phyloP scores from a whole-genome alignment of 768 basidiomycete genomes.

The Lactarius sanguifluus region DNA sequence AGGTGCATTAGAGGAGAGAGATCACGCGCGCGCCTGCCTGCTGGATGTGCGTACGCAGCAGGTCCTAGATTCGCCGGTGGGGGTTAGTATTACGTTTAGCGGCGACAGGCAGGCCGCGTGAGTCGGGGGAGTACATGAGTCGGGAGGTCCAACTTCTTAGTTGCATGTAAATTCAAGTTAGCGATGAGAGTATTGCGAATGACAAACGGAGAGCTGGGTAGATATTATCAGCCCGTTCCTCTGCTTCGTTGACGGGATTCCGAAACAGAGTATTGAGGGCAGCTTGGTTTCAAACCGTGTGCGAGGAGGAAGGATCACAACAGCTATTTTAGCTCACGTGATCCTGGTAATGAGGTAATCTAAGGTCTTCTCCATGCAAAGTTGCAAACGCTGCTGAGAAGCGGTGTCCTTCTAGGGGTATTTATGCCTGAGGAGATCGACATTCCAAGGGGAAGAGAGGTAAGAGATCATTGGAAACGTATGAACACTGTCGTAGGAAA shows the following conservation, averaged over 20 bases:
- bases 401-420: too few relatives aligned
- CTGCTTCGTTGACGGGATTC: not conserved
- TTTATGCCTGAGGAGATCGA: not conserved
- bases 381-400: too few relatives aligned
- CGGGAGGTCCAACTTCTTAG: not conserved
- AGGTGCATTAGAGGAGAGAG: not conserved
- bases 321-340: not conserved
- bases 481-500: not conserved
- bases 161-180: not conserved
- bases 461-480: not conserved
- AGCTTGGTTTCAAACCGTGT: not conserved
- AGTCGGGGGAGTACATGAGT: not conserved
- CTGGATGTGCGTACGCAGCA: not conserved
- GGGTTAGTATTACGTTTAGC: not conserved
- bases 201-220: not conserved
- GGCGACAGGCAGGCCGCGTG: not conserved
- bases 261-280: not conserved
- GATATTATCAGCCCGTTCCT: too few relatives aligned
- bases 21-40: not conserved
- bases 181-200: not conserved
- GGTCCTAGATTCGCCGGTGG: not conserved
- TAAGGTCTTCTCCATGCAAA: too few relatives aligned
- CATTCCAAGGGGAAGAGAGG: too few relatives aligned
- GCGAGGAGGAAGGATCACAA: not conserved
- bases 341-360: not conserved